Conservation (phyloP, 2,329 filamentous ascomycete species). For the Paraphoma sp. region DNA sequence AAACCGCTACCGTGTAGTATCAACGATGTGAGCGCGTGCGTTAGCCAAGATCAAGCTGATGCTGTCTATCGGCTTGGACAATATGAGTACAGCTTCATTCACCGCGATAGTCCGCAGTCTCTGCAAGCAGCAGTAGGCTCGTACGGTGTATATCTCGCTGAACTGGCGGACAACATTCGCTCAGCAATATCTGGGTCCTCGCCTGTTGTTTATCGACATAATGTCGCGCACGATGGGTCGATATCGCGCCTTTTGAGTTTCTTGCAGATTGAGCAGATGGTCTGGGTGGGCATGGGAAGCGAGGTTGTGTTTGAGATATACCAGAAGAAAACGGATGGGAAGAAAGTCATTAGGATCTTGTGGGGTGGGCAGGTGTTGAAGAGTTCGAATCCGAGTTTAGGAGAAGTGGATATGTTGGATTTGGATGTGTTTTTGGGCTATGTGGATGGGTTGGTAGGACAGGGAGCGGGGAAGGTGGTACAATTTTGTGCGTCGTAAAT, state of each 20-base stretch:
- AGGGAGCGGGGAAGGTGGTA: constrained; percentile 51
- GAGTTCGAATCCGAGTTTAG: constrained; percentile 74
- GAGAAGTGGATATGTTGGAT: constrained; percentile 73
- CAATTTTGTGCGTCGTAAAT: constrained; percentile 24
- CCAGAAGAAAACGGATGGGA: constrained; percentile 17
- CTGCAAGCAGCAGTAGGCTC: constrained; percentile 67
- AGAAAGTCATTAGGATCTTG: constrained; percentile 68
- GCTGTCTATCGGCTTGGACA: constrained; percentile 77
- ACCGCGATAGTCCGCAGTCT: constrained; percentile 69
- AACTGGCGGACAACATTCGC: constrained; percentile 71
- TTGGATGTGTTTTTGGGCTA: constrained; percentile 70
- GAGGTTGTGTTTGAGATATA: constrained; percentile 81
- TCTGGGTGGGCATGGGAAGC: constrained; percentile 84
- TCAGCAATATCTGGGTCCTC: constrained; percentile 33
- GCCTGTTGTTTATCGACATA: constrained; percentile 69
- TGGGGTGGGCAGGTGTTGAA: constrained; percentile 72
- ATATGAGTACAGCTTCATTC: constrained; percentile 82
- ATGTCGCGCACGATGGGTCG: constrained; percentile 81
- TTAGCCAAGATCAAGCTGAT: constrained; percentile 69
- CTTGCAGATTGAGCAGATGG: constrained; percentile 76
- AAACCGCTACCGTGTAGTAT: constrained; percentile 74
- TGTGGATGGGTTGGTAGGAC: constrained; percentile 73
- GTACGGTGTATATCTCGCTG: constrained; percentile 77
- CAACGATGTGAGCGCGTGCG: constrained; percentile 61
- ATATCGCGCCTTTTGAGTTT: constrained; percentile 71